Base-by-base conservation (phyloP, 1,284 basidiomycete species). In the Lentinus polychrous region DNA sequence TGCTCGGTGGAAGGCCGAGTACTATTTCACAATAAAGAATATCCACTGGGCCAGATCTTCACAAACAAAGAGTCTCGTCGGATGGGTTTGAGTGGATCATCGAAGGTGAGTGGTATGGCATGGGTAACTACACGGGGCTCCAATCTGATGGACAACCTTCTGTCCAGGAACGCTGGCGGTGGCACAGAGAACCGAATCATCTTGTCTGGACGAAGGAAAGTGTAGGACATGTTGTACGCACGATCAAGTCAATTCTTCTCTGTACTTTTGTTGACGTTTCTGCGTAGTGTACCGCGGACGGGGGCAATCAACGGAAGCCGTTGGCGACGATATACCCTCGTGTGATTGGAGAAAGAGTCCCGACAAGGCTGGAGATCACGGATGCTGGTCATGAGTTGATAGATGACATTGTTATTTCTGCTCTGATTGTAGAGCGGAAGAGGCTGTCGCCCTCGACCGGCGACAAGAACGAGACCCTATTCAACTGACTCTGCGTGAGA, bases 401-500 rank as follows among this genome's bases (percentile, higher is more conserved):
- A 20, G 45, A 46, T n/a, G 45, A 46, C 17, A 37, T 46, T n/a
- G 22, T 46, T 22, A 20, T 46, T 34, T 46, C 45, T 37, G 34
- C 45, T 14, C 14, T 46, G 7, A 15, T 46, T 27, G 36, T 39
- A 8, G 45, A 46, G 36, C 45, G 36, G 15, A 46, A 27, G 24
- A 37, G 45, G 20, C 35, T 24, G 24, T 23, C n/a, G 5, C 45
- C 45, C 14, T 23, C 23, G 20, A 18, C 22, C 5, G 36, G 45
- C 8, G 18, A 23, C 14, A 14, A 46, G n/a, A 46, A 46, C 34
- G 35, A 39, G n/a, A 15, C 12, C 20, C 36, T 46, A 8, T 46
- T 46, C 45, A 45, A 45, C 33, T 45, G 31, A 36, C n/a, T n/a
- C n/a, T n/a, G n/a, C n/a, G n/a, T 14, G 27, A 27, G 27, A 27